Evolutionary conservation across 371 early-diverging fungal genomes (phyloP).

Genomic region (Apophysomyces ossiformis): DNA sequence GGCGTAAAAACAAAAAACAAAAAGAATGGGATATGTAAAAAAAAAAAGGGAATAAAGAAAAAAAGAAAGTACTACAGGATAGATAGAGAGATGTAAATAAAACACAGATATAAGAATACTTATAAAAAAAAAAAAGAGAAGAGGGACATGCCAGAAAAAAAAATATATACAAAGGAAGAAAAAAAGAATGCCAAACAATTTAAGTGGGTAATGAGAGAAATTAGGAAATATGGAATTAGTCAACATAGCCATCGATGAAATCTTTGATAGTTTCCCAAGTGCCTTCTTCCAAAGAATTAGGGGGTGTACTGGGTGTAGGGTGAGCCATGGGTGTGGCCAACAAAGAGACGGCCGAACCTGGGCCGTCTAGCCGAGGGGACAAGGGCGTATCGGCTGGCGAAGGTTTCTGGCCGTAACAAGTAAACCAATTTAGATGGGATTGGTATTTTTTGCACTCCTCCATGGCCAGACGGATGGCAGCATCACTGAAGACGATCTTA

Average conservation of each 20-base stretch:
- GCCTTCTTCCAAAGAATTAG: conserved; percentile 12
- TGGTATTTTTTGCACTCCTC: conserved; percentile 28
- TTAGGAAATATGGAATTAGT: conserved; percentile 8
- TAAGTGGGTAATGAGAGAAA: neutral
- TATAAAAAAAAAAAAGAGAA: conserved; percentile 2
- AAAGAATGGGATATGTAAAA: neutral
- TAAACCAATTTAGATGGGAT: conserved; percentile 34
- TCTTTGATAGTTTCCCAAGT: conserved; percentile 23
- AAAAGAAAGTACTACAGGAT: neutral
- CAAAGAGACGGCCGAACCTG: neutral
- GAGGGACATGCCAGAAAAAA: neutral
- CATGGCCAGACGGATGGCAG: conserved; percentile 17
- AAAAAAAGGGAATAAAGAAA: neutral
- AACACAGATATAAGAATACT: neutral
- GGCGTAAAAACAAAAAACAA: neutral
- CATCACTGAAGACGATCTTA: conserved; percentile 2
- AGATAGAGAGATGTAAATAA: no score
- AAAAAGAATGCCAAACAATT: conserved; percentile 5
- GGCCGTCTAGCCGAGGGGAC: neutral
- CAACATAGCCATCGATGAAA: conserved; percentile 21
- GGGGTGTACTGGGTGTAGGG: neutral
- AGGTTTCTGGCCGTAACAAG: conserved; percentile 31
- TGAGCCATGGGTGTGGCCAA: neutral
- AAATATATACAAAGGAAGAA: neutral
- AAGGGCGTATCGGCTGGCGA: conserved; percentile 7